Evolutionary conservation across 2,329 filamentous ascomycete genomes (phyloP), one percentile per base, ranked within the genome.

Genomic region (Epichloe baconii): DNA sequence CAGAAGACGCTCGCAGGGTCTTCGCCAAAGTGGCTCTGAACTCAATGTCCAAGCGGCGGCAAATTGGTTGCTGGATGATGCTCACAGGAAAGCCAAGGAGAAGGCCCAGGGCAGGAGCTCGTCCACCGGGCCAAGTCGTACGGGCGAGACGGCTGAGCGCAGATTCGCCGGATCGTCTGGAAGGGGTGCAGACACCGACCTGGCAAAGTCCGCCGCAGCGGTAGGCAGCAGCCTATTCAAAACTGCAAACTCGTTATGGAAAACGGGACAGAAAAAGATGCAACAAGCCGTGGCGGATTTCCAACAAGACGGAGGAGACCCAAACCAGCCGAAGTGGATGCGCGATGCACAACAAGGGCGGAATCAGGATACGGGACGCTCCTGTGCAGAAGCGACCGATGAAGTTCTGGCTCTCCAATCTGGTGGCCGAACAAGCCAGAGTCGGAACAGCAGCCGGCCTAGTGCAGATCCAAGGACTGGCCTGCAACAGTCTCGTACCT

Each of bases 271-370:
- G 62, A 98, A 95, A 68, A 90, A 88, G 64, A 79, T 97, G 52
- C 88, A 95, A 61, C 88, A 93, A 66, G 91, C 88, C 4, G 86
- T 97, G 36, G 83, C 89, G 8, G 93, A 98, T 15, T 86, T 97
- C 53, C 79, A 85, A 57, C 75, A 79, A 56, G 76, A 77, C 5
- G 52, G 44, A 42, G 84, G 66, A 15, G 89, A 95, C 61, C 76
- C 85, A 2, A 86, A 66, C 61, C 87, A 95, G 63, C 93, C 93
- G 0, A 93, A 88, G 63, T 98, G 93, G 93, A 95, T 98, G 91
- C 82, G 85, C 59, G 85, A 90, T 52, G 77, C 81, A 3, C 76
- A 79, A 43, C 68, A 72, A 51, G 71, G 75, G 2, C 68, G 66
- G 37, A 57, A 57, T 35, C 67, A 62, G 58, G 62, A 59, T 43